phyloP scores from a whole-genome alignment of 2,329 filamentous ascomycete species.

The Sphaerulina populicola region DNA sequence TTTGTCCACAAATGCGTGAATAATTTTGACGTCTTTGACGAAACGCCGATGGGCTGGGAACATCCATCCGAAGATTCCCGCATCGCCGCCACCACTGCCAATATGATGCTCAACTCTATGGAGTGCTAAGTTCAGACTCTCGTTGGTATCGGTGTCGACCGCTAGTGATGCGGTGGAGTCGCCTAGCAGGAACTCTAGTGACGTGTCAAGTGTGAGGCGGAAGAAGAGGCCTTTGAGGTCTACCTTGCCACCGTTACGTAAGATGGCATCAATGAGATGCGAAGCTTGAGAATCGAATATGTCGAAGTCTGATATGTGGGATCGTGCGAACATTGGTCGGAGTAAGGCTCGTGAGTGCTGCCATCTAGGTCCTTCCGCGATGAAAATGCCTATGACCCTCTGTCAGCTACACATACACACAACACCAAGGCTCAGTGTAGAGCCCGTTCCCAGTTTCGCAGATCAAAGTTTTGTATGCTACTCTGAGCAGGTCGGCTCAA shows the following conservation, averaged over 20 bases:
- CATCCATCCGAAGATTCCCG: not conserved
- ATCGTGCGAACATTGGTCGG: slow-evolving; percentile 40
- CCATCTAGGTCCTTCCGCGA: slow-evolving; percentile 34
- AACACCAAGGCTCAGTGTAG: no score
- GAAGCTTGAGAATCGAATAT: slow-evolving; percentile 1
- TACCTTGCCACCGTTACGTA: slow-evolving; percentile 45
- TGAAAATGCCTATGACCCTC: slow-evolving; percentile 29
- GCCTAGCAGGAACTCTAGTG: slow-evolving; percentile 59
- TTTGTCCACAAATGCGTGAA: not conserved
- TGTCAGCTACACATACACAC: not conserved
- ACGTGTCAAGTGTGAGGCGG: slow-evolving; percentile 55
- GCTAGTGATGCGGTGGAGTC: slow-evolving; percentile 29
- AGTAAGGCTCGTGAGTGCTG: slow-evolving; percentile 33
- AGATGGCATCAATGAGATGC: slow-evolving; percentile 34
- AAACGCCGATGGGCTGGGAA: not conserved
- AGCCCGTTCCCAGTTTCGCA: no score
- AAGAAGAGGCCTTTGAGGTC: slow-evolving; percentile 57
- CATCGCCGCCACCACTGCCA: not conserved
- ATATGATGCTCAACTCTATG: slow-evolving; percentile 16
- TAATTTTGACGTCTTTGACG: not conserved
- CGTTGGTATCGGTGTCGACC: slow-evolving; percentile 5
- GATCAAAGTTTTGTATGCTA: no score
- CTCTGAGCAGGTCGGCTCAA: no score
- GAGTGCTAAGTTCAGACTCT: slow-evolving; percentile 9
- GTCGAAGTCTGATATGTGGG: not conserved